A percentile compares a stretch with the other conserved stretches of the same genome.
Evolutionary conservation across 805 yeast species (phyloP).

Genomic region (Suhomyces sp.): DNA sequence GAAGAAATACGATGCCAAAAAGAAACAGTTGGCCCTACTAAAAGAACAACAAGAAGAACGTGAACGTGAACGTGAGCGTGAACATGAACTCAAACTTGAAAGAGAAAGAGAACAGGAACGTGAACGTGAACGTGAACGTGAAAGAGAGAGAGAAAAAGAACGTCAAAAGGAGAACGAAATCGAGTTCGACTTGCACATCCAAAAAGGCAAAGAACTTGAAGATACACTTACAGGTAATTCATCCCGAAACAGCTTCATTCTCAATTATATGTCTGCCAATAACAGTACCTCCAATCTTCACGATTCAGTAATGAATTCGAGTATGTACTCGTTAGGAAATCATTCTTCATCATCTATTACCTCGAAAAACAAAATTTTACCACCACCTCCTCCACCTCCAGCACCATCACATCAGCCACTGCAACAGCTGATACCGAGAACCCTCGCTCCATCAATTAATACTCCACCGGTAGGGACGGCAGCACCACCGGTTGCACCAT

Average conservation of each 20-base stretch:
- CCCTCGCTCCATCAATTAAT: slow-evolving; percentile 8
- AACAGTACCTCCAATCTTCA: slow-evolving; percentile 4
- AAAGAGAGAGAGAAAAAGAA: slow-evolving; percentile 14
- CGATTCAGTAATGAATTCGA: neutral
- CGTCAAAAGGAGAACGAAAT: neutral
- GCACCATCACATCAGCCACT: too few species aligned
- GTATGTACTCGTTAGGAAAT: slow-evolving; percentile 8
- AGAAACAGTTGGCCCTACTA: slow-evolving; percentile 31
- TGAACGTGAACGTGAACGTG: slow-evolving; percentile 1
- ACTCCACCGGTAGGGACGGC: too few species aligned
- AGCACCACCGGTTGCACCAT: slow-evolving; percentile 5
- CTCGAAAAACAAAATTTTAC: slow-evolving; percentile 5
- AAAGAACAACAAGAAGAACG: slow-evolving; percentile 25
- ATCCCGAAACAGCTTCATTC: slow-evolving; percentile 11
- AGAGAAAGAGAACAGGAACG: slow-evolving; percentile 9
- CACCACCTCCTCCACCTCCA: slow-evolving; percentile 4
- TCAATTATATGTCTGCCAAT: slow-evolving; percentile 11
- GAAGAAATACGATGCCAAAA: slow-evolving; percentile 56
- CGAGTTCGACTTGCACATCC: too few species aligned
- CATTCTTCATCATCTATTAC: slow-evolving; percentile 6
- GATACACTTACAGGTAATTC: slow-evolving; percentile 9
- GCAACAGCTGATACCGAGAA: slow-evolving; percentile 2
- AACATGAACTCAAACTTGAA: slow-evolving; percentile 8
- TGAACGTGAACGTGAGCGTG: slow-evolving; percentile 9
- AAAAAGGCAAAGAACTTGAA: slow-evolving; percentile 7